These are phyloP conservation scores for Xerocomus nothofagi DNA, from an alignment of 1,284 basidiomycete genomes.

Conservation along the genomic window DNA sequence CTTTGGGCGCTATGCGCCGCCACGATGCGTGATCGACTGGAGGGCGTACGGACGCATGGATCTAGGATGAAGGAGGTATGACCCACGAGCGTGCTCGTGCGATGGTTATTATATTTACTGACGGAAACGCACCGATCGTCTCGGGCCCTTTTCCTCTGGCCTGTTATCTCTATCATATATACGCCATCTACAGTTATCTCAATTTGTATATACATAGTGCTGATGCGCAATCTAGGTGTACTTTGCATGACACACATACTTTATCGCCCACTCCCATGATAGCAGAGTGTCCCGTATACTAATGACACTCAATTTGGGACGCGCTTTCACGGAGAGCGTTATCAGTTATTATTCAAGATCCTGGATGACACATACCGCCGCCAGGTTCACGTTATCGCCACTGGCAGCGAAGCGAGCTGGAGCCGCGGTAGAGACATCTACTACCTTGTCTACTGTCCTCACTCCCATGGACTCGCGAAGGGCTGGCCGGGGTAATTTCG, in stretches of 20 bases:
- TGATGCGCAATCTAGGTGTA: conserved; percentile 16
- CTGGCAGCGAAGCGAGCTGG: too few relatives aligned
- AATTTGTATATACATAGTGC: conserved; percentile 20
- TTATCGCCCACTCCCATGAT: too few relatives aligned
- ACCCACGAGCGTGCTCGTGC: neutral
- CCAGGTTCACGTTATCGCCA: too few relatives aligned
- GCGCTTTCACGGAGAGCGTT: too few relatives aligned
- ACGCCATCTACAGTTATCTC: conserved; percentile 2
- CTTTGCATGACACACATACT: neutral
- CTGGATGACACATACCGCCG: too few relatives aligned
- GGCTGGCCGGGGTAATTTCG: too few relatives aligned
- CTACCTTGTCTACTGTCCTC: too few relatives aligned
- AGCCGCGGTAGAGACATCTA: too few relatives aligned
- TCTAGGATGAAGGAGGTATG: neutral
- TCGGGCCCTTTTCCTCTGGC: neutral
- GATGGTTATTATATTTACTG: neutral
- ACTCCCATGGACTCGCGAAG: too few relatives aligned
- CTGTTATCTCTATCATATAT: neutral
- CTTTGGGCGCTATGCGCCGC: conserved; percentile 29
- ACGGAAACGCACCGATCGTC: neutral
- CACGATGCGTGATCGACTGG: conserved; percentile 25
- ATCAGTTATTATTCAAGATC: too few relatives aligned
- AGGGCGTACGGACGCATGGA: conserved; percentile 10
- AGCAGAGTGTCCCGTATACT: too few relatives aligned
- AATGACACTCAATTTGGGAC: too few relatives aligned